Base-by-base conservation (phyloP, 495 filamentous ascomycete genomes). In the Thermochaetoides thermophila region DNA sequence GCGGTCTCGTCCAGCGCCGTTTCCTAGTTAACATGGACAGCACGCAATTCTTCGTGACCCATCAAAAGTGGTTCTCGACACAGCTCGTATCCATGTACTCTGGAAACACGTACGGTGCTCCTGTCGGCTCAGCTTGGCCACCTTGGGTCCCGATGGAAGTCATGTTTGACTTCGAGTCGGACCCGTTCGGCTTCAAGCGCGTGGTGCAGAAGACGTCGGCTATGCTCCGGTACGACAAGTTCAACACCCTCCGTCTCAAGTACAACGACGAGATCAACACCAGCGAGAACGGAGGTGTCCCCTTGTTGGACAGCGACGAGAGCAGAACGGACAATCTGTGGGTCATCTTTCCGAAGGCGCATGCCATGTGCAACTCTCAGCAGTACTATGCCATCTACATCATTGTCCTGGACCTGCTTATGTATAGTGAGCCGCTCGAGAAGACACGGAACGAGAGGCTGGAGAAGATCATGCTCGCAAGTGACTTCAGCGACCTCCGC, bases 401-500 rank as follows among this genome's bases (percentile, higher is more conserved):
- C 56, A 97, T 97, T 41, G 84, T 93, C 8, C 64, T 94, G 42
- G 89, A 97, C 56, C 67, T 97, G 19, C 64, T 97, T 32, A 73
- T 97, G 42, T 97, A 95, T 52, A 92, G 73, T 47, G 89, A 97
- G 49, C 89, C 89, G 13, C 63, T 91, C 20, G 91, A 97, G 58
- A 97, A 97, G 61, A 84, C 89, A 12, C 71, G 89, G 14, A 91
- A 69, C 36, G 91, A 97, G 51, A 74, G 82, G 34, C 61, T 97
- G 7, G 89, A 97, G 54, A 94, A 91, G 64, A 97, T 97, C 47
- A 93, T 97, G 81, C 74, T 96, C 16, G 89, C 84, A n/a, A 96
- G 91, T 9, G 89, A 99, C 60, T 99, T 99, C 55, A 99, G 89
- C 56, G 87, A 99, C 47, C 67, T 99, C 19, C 74, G 82, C 25